Evolutionary conservation across 208 protist genomes (phyloP).

Genomic region (Trichomonas tenax): DNA sequence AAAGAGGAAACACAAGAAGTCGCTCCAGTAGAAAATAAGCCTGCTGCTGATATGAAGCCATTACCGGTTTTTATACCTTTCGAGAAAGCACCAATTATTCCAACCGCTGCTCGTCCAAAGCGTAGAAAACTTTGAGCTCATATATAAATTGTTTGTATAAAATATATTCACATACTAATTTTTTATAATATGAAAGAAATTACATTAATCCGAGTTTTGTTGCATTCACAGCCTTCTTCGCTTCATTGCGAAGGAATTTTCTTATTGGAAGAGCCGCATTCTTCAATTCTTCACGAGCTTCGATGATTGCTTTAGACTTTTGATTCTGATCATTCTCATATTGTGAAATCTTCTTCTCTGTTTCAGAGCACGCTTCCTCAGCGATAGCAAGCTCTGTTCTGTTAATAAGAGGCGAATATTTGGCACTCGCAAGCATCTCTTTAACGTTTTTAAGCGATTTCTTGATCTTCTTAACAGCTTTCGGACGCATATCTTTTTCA

Average conservation of each 20-base stretch:
- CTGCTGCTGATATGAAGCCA: not conserved
- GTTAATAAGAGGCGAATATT: not conserved
- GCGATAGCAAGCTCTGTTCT: not conserved
- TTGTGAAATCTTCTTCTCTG: not conserved
- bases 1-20: not conserved
- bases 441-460: not conserved
- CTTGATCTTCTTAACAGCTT: not conserved
- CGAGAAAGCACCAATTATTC: not conserved
- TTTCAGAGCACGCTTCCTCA: not conserved
- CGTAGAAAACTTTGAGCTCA: not conserved
- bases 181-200: too few relatives aligned
- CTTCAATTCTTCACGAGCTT: not conserved
- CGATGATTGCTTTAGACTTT: not conserved
- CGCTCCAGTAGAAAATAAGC: not conserved
- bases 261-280: not conserved
- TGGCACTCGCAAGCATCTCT: not conserved
- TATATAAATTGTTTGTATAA: too few relatives aligned
- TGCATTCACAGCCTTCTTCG: not conserved
- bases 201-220: not conserved
- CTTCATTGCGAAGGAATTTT: not conserved
- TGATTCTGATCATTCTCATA: not conserved
- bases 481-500: not conserved
- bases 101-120: not conserved
- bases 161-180: too few relatives aligned
- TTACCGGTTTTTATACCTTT: not conserved